Evolutionary conservation across 1,284 basidiomycete species (phyloP).

Genomic region (Phellinidium pouzarii): DNA sequence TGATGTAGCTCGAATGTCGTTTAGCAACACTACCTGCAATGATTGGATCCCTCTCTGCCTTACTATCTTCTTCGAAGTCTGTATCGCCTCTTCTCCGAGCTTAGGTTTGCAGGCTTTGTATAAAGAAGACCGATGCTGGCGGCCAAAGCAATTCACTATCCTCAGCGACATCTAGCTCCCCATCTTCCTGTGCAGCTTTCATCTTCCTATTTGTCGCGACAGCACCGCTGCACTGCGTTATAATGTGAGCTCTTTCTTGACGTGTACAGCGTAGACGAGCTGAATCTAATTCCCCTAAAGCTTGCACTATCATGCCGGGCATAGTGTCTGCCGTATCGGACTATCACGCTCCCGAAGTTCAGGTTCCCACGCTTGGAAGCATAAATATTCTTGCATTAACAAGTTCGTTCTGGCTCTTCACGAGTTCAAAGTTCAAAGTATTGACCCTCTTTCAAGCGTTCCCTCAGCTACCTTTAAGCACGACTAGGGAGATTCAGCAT

Average conservation of each 20-base stretch:
- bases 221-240: too few relatives aligned
- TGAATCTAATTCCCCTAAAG: background rate
- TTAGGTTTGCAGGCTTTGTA: slow-evolving; percentile 2
- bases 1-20: slow-evolving; percentile 15
- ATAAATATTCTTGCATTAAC: slow-evolving; percentile 1
- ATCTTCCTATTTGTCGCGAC: too few relatives aligned
- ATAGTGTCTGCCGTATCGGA: background rate
- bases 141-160: background rate
- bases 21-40: slow-evolving; percentile 6
- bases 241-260: too few relatives aligned
- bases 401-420: background rate
- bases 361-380: background rate
- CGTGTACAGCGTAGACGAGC: background rate
- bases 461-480: background rate
- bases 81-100: slow-evolving; percentile 2
- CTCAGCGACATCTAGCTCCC: background rate
- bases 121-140: background rate
- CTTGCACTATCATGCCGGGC: background rate
- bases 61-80: slow-evolving; percentile 7
- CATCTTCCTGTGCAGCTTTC: background rate
- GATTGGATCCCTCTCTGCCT: background rate
- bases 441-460: background rate
- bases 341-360: background rate
- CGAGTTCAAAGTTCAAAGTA: background rate
- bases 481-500: background rate